Evolutionary conservation across 352 stramenopile species (phyloP).

Genomic region (Globisporangium paroecandrum): DNA sequence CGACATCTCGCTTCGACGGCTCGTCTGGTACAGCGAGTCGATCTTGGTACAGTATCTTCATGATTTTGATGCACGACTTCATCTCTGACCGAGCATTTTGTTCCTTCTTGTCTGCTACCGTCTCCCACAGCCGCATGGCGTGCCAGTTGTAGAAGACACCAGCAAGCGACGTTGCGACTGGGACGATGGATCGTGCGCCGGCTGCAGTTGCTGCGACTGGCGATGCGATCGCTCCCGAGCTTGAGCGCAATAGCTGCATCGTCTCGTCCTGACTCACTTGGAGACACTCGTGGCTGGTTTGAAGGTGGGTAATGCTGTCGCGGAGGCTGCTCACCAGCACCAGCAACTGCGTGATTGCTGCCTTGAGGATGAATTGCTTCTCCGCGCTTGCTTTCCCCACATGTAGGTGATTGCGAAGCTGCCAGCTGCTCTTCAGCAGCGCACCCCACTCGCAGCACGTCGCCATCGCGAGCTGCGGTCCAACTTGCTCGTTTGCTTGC

Average conservation of each 20-base stretch:
- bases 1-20: not conserved
- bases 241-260: not conserved
- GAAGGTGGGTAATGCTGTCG: not conserved
- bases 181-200: too few species aligned
- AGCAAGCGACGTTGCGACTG: not conserved
- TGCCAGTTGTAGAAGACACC: slow-evolving; percentile 5
- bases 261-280: not conserved
- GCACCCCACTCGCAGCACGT: not conserved
- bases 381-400: not conserved
- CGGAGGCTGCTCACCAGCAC: not conserved
- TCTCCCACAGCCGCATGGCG: not conserved
- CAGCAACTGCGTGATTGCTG: not conserved
- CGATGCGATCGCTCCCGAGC: not conserved
- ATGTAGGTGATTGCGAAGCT: not conserved
- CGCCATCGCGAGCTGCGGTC: not conserved
- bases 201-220: not conserved
- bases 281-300: not conserved
- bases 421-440: not conserved
- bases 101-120: not conserved
- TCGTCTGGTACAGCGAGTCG: not conserved
- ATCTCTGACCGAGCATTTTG: not conserved
- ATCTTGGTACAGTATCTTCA: slow-evolving; percentile 3
- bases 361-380: not conserved
- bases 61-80: not conserved
- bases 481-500: not conserved